Evolutionary conservation across 805 yeast genomes (phyloP).

Genomic region (Metschnikowia gelsemii): DNA sequence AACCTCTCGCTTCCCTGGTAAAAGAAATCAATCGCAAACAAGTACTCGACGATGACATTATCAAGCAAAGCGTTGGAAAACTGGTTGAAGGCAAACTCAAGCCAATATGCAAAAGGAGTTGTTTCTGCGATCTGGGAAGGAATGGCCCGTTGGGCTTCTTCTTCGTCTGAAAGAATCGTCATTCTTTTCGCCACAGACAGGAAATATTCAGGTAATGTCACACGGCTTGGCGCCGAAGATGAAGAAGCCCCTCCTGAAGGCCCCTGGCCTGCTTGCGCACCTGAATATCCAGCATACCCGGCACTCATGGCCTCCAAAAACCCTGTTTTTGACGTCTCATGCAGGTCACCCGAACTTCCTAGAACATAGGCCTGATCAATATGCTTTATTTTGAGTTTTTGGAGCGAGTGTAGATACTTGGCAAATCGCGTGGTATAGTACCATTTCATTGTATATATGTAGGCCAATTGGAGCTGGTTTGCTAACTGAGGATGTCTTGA

Average conservation of each 20-base stretch:
- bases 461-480: conserved; percentile 71
- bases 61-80: conserved; percentile 73
- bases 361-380: conserved; percentile 58
- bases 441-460: conserved; percentile 89
- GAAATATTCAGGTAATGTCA: conserved; percentile 50
- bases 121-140: conserved; percentile 84
- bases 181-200: conserved; percentile 55
- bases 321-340: conserved; percentile 15
- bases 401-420: conserved; percentile 70
- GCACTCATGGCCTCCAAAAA: conserved; percentile 15
- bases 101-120: conserved; percentile 60
- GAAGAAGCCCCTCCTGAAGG: neutral
- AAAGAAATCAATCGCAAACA: conserved; percentile 72
- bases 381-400: conserved; percentile 53
- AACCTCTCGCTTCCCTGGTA: conserved; percentile 43
- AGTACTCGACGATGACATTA: conserved; percentile 73
- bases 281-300: neutral
- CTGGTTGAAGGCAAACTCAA: conserved; percentile 72
- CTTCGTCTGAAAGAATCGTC: conserved; percentile 42
- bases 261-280: conserved; percentile 1
- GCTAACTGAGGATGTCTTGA: conserved; percentile 62
- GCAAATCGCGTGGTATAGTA: conserved; percentile 79
- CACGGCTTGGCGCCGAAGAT: conserved; percentile 12
- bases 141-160: conserved; percentile 46
- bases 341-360: conserved; percentile 40